Percentiles rank a stretch among this genome's conserved stretches.
Evolutionary conservation across 371 early-diverging fungal species (phyloP).

Genomic region (Mucor velutinosus): DNA sequence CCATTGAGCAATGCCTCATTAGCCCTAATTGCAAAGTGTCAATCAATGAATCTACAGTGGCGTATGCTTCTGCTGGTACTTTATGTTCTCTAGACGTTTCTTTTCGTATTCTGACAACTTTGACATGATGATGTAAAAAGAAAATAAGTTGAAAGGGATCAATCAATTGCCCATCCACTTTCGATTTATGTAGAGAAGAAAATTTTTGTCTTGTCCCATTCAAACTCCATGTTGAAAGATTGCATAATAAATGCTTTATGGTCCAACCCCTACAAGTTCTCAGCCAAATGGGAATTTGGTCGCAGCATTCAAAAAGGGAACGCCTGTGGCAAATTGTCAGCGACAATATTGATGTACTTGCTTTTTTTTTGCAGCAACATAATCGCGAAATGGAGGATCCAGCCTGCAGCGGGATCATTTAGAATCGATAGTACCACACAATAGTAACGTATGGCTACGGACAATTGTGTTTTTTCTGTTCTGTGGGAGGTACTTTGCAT

Average conservation of each 20-base stretch:
- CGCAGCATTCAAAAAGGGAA: no score
- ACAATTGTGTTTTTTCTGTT: no score
- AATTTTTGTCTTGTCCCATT: not conserved
- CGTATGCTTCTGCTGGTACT: slow-evolving; percentile 22
- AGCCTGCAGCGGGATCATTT: no score
- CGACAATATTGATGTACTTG: no score
- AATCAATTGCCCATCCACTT: not conserved
- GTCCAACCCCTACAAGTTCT: no score
- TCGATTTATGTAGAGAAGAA: not conserved
- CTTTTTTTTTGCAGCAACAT: no score
- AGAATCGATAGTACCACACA: no score
- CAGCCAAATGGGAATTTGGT: no score
- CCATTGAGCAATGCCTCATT: slow-evolving; percentile 46
- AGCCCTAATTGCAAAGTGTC: slow-evolving; percentile 15
- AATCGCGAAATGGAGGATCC: no score
- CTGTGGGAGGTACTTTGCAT: no score
- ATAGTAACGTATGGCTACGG: no score
- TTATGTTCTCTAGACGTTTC: slow-evolving; percentile 47
- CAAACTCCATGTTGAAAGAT: not conserved
- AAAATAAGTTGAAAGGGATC: not conserved
- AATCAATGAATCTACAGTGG: not conserved
- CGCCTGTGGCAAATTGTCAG: no score
- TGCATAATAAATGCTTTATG: not conserved
- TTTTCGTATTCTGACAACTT: slow-evolving; percentile 46
- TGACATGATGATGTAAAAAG: not conserved